Base-by-base conservation (phyloP, 805 yeast species). In the Diddensiella santjacobensis region DNA sequence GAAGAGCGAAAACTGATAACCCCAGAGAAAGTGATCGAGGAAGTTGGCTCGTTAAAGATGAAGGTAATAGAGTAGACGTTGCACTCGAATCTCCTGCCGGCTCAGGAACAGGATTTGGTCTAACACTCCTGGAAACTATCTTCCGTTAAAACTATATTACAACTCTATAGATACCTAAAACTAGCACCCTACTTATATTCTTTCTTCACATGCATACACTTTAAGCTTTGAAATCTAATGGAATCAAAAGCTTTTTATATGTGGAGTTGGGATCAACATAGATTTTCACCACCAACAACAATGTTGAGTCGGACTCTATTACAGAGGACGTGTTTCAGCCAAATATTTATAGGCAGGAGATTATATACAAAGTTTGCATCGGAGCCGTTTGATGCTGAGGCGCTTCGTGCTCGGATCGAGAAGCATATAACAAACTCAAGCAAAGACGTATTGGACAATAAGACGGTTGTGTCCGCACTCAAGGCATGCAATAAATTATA, bases 401-500 rank as follows among this genome's bases (percentile, higher is more conserved):
- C 48, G n/a, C 33, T 52, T 4, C 19, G 20, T 6, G 40, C 47
- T 22, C 30, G 51, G 17, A 52, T 53, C 37, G n/a, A 41, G 4
- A 8, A 17, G n/a, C 48, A 50, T 33, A 47, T 52, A 5, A 19
- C 41, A 2, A 40, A 45, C 6, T 20, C 48, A 3, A 19, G 33
- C 13, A 41, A 23, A 11, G 38, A 40, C 17, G 42, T 24, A 20
- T 23, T 37, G 8, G 26, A n/a, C 29, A 19, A 42, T 22, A 37
- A 29, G 19, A 29, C 47, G 3, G 38, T 35, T 29, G 42, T 48
- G 13, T 26, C 46, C 8, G 62, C 67, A 2, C 55, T 64, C 5
- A 23, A 40, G 17, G 63, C 62, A 2, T 64, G 64, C 33, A 37
- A 59, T 4, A 40, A 22, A 15, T 54, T 64, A 20, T 65, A 59